Evolutionary conservation across 2,329 filamentous ascomycete species (phyloP).

Genomic region (Exophiala aquamarina): DNA sequence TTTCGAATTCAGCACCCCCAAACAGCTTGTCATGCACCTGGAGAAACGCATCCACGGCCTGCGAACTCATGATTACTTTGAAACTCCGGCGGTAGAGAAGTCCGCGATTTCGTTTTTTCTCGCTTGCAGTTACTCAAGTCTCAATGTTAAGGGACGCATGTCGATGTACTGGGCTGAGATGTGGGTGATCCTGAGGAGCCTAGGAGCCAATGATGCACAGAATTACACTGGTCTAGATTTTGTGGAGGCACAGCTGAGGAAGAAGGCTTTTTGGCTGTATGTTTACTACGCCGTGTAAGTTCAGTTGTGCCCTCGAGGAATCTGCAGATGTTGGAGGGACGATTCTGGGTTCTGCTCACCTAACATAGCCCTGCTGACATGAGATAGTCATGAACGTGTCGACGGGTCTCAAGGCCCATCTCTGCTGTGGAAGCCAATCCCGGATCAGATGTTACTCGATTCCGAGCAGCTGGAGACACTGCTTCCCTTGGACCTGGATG

Average conservation of each 20-base stretch:
- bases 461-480: conserved; percentile 35
- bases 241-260: not conserved
- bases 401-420: not conserved
- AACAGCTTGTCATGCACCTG: not conserved
- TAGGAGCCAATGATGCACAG: not conserved
- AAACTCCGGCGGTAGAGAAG: not conserved
- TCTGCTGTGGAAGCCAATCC: not conserved
- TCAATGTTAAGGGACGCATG: not conserved
- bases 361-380: no score
- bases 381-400: not conserved
- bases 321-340: no score
- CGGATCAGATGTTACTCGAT: conserved; percentile 3
- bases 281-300: not conserved
- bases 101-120: not conserved
- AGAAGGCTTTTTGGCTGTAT: not conserved
- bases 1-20: not conserved
- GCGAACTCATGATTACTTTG: not conserved
- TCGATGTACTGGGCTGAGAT: not conserved
- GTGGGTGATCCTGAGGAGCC: not conserved
- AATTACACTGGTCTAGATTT: not conserved
- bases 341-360: no score
- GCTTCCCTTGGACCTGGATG: conserved; percentile 34
- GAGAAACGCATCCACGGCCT: not conserved
- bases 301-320: no score
- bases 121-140: not conserved